Evolutionary conservation across 1,284 basidiomycete genomes (phyloP), one percentile per base, ranked within the genome.

Genomic region (Puccinia coronata): DNA sequence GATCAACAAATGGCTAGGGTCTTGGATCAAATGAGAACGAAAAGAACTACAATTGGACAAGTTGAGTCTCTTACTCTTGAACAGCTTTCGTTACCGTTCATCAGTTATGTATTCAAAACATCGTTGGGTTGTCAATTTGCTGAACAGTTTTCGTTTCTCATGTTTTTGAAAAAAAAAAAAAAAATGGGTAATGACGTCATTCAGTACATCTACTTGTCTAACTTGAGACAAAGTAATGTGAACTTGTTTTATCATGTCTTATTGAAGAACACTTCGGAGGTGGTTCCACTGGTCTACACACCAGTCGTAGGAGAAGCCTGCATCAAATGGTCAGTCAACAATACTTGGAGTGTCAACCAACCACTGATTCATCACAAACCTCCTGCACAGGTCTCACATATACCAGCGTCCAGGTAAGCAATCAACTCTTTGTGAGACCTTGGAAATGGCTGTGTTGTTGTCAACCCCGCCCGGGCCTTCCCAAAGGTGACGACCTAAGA

Each of bases 261-360:
- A 41, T 63, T 80, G 39, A 80, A 41, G 20, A 71, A 80, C 25
- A 80, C 78, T n/a, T 53, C 78, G 25, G 78, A 80, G 55, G 78
- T 80, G 16, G 78, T 80, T 36, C 78, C 78, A 34, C 71, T 80
- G 41, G 78, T 80, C 31, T 80, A 80, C 47, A 80, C 78, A 23
- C 78, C 78, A 41, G 78, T 80, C 55, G 78, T 80, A 23, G 78
- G 78, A 80, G 78, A 80, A 73, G 78, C 78, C 28, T 80, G 78
- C 57, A 80, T 71, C 47, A 80, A 80, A 41, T 80, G 78, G 78
- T 80, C 5, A 51, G 65, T 6, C 20, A 39, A 36, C 23, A n/a
- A 63, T 39, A 23, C 59, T 2, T 36, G 59, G 5, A 61, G 59
- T n/a, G 47, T 25, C n/a, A 28, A 70, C 41, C 11, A 31, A 70